phyloP scores from a whole-genome alignment of 2,329 filamentous ascomycete genomes.

The Chaetothyriales sp. region DNA sequence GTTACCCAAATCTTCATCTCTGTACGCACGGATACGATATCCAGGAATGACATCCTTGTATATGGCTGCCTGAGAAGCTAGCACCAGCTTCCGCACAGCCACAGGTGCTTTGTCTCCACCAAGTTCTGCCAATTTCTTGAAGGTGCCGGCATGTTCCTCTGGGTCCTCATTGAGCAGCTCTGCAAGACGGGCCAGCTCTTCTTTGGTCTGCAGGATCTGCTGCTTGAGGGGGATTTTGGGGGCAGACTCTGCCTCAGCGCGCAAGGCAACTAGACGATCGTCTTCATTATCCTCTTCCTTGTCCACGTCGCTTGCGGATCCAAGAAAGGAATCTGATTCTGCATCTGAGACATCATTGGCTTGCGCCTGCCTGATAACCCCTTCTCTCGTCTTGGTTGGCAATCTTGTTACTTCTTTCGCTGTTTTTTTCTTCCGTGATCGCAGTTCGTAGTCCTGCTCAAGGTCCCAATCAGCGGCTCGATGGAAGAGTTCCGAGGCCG shows the following conservation, averaged over 20 bases:
- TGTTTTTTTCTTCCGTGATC: constrained; percentile 59
- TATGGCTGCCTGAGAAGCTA: constrained; percentile 74
- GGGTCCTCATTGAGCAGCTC: constrained; percentile 74
- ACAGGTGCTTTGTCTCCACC: constrained; percentile 46
- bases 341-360: constrained; percentile 21
- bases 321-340: constrained; percentile 50
- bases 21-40: constrained; percentile 74
- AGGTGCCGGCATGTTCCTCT: constrained; percentile 68
- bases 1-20: constrained; percentile 56
- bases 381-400: constrained; percentile 75
- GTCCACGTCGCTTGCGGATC: constrained; percentile 40
- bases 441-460: constrained; percentile 78
- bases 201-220: constrained; percentile 75
- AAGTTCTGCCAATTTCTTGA: constrained; percentile 62
- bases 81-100: constrained; percentile 67
- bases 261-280: constrained; percentile 20
- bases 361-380: constrained; percentile 26
- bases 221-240: constrained; percentile 58
- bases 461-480: constrained; percentile 74
- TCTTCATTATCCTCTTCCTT: constrained; percentile 42
- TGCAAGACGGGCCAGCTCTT: constrained; percentile 76
- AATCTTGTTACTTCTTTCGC: constrained; percentile 58
- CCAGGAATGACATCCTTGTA: constrained; percentile 96
- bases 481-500: constrained; percentile 46
- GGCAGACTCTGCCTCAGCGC: constrained; percentile 33